Evolutionary conservation across 495 filamentous ascomycete genomes (phyloP), one percentile per base, ranked within the genome.

Genomic region (Acidomyces sp.): DNA sequence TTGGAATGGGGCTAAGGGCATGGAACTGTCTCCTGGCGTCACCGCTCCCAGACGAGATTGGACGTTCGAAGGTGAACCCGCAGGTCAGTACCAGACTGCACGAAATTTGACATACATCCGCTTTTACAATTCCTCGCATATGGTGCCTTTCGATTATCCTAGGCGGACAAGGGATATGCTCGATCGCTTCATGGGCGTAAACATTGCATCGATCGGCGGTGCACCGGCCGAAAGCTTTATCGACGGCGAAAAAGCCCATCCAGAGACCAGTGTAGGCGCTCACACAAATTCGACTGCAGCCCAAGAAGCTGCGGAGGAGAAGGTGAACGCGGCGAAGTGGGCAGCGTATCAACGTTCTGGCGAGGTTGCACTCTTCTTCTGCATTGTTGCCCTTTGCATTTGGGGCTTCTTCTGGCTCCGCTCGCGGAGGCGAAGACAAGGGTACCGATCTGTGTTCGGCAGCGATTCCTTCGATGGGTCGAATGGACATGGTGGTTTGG

Each of bases 61-160:
- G 92, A 82, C 80, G 3, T 95, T 96, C 49, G 92, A 96, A 57
- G 83, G 77, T 43, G 77, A 95, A 49, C 65, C 79, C 0, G 90
- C 88, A 13, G 90, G 90, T 27, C 78, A 87, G 54, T 96, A 90
- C 63, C 90, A 97, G 63, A 71, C 82, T 58, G 90, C 90, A 1
- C 76, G 92, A 36, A 96, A 96, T 55, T 62, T 97, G 34, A 97
- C 90, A 4, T 97, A 97, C 58, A 77, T 96, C 10, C 67, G 90
- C 21, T 93, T 96, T 62, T 88, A 93, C 67, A 94, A 96, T 61
- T 74, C 83, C 22, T 85, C 78, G 37, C 90, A 97, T 58, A 97
- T 97, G 90, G 90, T 95, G 2, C 90, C 90, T 4, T 96, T 85
- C 57, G 88, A 97, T 57, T 81, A 78, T 49, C 77, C 92, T 10